A percentile compares a stretch with the other conserved stretches of the same genome.
Conservation (phyloP, 805 yeast species). For the Myxozyma mucilagina region DNA sequence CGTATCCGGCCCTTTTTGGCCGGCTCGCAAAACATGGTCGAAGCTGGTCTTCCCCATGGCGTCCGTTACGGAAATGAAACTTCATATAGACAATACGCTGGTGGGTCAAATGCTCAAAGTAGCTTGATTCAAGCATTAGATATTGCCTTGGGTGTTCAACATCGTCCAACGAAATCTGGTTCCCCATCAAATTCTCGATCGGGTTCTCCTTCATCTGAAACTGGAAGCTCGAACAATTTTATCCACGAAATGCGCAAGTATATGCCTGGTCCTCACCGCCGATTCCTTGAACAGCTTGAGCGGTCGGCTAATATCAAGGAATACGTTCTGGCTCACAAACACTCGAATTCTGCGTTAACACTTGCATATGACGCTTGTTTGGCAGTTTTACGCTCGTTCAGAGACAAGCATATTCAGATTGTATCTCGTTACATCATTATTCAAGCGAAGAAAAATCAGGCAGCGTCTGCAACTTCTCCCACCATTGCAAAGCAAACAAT, state of each 20-base stretch:
- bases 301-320: constrained; percentile 61
- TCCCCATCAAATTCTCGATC: constrained; percentile 3
- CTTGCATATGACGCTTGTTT: constrained; percentile 84
- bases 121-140: constrained; percentile 87
- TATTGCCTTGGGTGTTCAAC: constrained; percentile 71
- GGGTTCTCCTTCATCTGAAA: constrained; percentile 47
- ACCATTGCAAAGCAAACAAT: not conserved
- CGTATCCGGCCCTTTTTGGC: constrained; percentile 86
- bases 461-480: constrained; percentile 7
- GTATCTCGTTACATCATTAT: constrained; percentile 83
- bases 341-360: constrained; percentile 54
- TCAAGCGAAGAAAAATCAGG: constrained; percentile 55
- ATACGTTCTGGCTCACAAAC: constrained; percentile 52
- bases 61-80: constrained; percentile 61
- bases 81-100: constrained; percentile 47
- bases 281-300: constrained; percentile 65
- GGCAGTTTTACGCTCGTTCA: constrained; percentile 81
- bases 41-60: constrained; percentile 78
- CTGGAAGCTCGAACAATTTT: constrained; percentile 47
- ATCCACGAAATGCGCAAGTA: constrained; percentile 81
- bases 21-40: constrained; percentile 92
- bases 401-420: constrained; percentile 91
- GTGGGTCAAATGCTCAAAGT: constrained; percentile 94
- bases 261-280: constrained; percentile 86
- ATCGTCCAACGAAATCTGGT: constrained; percentile 55